A percentile compares a stretch with the other conserved stretches of the same genome.
Evolutionary conservation across 208 protist species (phyloP).

Genomic region (Crithidia acanthocephali): DNA sequence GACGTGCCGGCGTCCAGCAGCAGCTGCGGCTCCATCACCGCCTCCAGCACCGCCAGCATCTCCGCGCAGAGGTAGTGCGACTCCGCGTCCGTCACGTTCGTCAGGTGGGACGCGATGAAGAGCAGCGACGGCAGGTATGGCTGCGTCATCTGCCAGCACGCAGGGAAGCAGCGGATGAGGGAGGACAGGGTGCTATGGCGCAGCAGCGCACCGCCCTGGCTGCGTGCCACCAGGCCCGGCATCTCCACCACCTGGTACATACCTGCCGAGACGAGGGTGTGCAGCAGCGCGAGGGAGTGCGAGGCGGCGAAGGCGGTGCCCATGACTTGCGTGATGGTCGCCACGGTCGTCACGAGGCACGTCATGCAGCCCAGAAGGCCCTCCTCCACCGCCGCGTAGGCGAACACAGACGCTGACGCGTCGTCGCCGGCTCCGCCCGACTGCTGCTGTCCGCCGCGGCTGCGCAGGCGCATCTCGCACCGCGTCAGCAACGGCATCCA

Average conservation of each 20-base stretch:
- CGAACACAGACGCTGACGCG: neutral
- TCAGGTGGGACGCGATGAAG: slow-evolving; percentile 55
- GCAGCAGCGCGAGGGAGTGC: slow-evolving; percentile 57
- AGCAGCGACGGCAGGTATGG: slow-evolving; percentile 70
- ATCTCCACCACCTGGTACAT: slow-evolving; percentile 65
- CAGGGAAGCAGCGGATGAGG: slow-evolving; percentile 71
- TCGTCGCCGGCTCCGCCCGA: neutral
- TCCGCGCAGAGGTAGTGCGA: slow-evolving; percentile 76
- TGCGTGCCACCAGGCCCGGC: slow-evolving; percentile 44
- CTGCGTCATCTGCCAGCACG: slow-evolving; percentile 87
- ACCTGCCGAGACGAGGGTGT: slow-evolving; percentile 48
- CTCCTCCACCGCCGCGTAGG: slow-evolving; percentile 24
- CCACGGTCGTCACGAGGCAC: slow-evolving; percentile 52
- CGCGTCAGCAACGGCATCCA: slow-evolving; percentile 53
- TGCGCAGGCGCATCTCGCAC: slow-evolving; percentile 35
- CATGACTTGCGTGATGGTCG: slow-evolving; percentile 75
- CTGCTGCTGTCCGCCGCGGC: slow-evolving; percentile 8
- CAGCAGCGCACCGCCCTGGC: slow-evolving; percentile 64
- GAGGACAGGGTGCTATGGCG: slow-evolving; percentile 65
- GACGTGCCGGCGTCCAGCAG: slow-evolving; percentile 69
- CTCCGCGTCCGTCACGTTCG: slow-evolving; percentile 64
- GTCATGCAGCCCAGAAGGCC: slow-evolving; percentile 39
- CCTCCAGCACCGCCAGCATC: slow-evolving; percentile 83
- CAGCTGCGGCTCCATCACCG: slow-evolving; percentile 85
- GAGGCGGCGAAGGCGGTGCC: slow-evolving; percentile 59